A percentile compares a stretch with the other conserved stretches of the same genome.
Evolutionary conservation across 2,329 filamentous ascomycete genomes (phyloP).

Genomic region (Fusarium setosum): DNA sequence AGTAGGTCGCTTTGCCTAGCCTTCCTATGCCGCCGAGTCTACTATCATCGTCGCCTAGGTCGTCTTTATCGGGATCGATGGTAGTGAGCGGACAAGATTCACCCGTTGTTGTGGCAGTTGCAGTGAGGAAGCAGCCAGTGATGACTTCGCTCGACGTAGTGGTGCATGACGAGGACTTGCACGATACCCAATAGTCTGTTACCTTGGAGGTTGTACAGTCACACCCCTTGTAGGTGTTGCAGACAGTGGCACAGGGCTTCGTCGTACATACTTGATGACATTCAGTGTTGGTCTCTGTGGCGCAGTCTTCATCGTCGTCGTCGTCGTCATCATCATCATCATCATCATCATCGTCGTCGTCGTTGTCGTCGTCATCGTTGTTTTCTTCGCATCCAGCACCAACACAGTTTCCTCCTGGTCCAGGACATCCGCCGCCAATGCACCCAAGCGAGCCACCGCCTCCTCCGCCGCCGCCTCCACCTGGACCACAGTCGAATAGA

Average conservation of each 20-base stretch:
- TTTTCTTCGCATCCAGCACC: slow-evolving; percentile 9
- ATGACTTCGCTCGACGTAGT: slow-evolving; percentile 11
- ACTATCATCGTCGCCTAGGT: slow-evolving; percentile 2
- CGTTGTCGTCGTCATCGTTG: no score
- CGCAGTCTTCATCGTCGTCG: slow-evolving; percentile 12
- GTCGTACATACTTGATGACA: slow-evolving; percentile 22
- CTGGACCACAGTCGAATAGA: slow-evolving; percentile 3
- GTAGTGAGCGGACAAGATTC: slow-evolving; percentile 1
- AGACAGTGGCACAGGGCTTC: slow-evolving; percentile 9
- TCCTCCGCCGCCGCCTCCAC: slow-evolving; percentile 11
- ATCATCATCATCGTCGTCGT: neutral
- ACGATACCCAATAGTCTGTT: slow-evolving; percentile 26
- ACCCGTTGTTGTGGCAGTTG: slow-evolving; percentile 8
- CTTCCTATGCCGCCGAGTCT: neutral
- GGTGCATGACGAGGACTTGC: slow-evolving; percentile 3
- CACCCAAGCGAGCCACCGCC: slow-evolving; percentile 7
- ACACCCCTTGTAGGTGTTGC: slow-evolving; percentile 21
- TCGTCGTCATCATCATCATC: slow-evolving; percentile 4
- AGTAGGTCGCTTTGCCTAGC: neutral
- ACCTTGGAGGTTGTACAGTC: slow-evolving; percentile 17
- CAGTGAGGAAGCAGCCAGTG: slow-evolving; percentile 12
- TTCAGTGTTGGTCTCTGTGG: slow-evolving; percentile 23
- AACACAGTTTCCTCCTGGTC: slow-evolving; percentile 10
- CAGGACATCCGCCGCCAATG: slow-evolving; percentile 15
- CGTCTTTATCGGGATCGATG: neutral